A percentile compares a stretch with the other conserved stretches of the same genome.
phyloP scores from a whole-genome alignment of 768 basidiomycete genomes.

The Dioszegia crocea region DNA sequence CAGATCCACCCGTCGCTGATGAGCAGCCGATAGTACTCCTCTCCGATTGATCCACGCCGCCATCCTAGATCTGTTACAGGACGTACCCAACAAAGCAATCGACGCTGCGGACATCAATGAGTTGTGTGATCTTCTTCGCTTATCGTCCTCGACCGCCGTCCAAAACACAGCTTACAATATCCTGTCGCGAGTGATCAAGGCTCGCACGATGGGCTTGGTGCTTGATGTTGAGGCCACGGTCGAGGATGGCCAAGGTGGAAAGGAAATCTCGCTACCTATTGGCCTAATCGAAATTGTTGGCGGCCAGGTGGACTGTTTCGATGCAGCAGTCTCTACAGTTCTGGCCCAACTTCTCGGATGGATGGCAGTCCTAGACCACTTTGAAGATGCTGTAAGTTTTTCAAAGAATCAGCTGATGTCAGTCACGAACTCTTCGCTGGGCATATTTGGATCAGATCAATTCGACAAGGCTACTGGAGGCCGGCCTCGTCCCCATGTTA shows the following conservation, averaged over 20 bases:
- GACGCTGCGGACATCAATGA: slow-evolving; percentile 60
- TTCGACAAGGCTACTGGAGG: slow-evolving; percentile 61
- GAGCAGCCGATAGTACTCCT: slow-evolving; percentile 55
- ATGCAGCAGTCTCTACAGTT: slow-evolving; percentile 9
- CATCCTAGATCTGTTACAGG: slow-evolving; percentile 64
- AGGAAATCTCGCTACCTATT: slow-evolving; percentile 66
- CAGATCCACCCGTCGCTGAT: neutral
- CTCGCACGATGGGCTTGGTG: slow-evolving; percentile 75
- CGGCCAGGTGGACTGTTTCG: slow-evolving; percentile 30
- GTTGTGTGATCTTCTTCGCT: slow-evolving; percentile 68
- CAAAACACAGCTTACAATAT: slow-evolving; percentile 76
- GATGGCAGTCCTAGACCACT: slow-evolving; percentile 84
- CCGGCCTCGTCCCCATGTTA: slow-evolving; percentile 66
- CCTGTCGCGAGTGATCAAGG: slow-evolving; percentile 64
- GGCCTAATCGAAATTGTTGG: slow-evolving; percentile 67
- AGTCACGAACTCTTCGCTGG: slow-evolving; percentile 84
- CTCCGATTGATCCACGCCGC: slow-evolving; percentile 61
- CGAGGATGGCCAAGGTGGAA: too few relatives aligned
- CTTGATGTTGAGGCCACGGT: slow-evolving; percentile 65
- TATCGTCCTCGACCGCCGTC: slow-evolving; percentile 60
- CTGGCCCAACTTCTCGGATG: slow-evolving; percentile 64
- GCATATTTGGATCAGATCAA: slow-evolving; percentile 83
- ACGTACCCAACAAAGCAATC: slow-evolving; percentile 60
- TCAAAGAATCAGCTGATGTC: slow-evolving; percentile 5
- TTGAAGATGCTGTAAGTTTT: slow-evolving; percentile 70